These are phyloP conservation scores for Anthracocystis walkeri DNA, from an alignment of 1,284 basidiomycete genomes.

Conservation along the genomic window DNA sequence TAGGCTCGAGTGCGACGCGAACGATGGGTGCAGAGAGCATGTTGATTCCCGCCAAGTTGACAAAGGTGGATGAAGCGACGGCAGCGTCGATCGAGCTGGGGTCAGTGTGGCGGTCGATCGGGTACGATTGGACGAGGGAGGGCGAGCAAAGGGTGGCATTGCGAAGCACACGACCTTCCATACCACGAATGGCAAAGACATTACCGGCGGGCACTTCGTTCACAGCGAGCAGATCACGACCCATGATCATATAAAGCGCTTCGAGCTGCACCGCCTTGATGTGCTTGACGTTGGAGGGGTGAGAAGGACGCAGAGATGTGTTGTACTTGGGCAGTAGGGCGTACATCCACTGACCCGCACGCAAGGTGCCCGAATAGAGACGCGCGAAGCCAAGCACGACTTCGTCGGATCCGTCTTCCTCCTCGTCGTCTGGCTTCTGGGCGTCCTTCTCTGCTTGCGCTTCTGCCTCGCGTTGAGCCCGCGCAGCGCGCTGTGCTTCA, in stretches of 20 bases:
- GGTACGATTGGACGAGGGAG: constrained; percentile 32
- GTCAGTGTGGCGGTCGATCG: constrained; percentile 33
- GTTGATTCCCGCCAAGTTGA: constrained; percentile 66
- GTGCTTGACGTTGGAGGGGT: constrained; percentile 76
- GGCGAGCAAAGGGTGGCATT: constrained; percentile 87
- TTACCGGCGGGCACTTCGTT: constrained; percentile 90
- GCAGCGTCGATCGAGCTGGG: constrained; percentile 23
- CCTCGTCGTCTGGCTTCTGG: constrained; percentile 20
- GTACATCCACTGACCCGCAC: constrained; percentile 75
- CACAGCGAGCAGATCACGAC: constrained; percentile 87
- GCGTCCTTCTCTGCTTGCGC: constrained; percentile 34
- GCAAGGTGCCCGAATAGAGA: constrained; percentile 88
- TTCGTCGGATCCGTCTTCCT: constrained; percentile 51
- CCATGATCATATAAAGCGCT: constrained; percentile 97
- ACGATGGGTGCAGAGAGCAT: constrained; percentile 81
- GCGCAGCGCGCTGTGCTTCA: constrained; percentile 37
- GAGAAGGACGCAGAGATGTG: constrained; percentile 75
- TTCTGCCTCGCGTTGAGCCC: constrained; percentile 33
- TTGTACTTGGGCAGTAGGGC: constrained; percentile 92
- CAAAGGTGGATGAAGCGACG: constrained; percentile 38
- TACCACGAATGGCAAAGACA: constrained; percentile 90
- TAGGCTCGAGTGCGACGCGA: constrained; percentile 91
- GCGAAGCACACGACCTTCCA: constrained; percentile 89
- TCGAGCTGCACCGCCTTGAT: constrained; percentile 77
- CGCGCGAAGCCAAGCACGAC: constrained; percentile 83